Conservation (phyloP, 768 basidiomycete species). For the Psilocybe subaeruginosa region DNA sequence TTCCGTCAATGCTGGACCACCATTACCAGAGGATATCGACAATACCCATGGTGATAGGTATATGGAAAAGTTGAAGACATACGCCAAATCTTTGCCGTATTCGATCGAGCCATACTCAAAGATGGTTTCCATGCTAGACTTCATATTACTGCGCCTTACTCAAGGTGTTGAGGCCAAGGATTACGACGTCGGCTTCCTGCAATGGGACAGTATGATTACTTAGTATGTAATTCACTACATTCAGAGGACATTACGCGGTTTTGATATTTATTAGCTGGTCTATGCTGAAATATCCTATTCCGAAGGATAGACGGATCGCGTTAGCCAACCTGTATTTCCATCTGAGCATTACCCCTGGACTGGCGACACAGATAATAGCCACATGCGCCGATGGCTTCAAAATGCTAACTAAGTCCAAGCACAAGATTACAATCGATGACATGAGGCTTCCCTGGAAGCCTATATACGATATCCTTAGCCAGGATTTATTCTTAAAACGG, state of each 20-base stretch:
- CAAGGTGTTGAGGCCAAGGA: constrained; percentile 82
- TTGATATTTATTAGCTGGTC: constrained; percentile 58
- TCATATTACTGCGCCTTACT: constrained; percentile 65
- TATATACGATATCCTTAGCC: constrained; percentile 68
- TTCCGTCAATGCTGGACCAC: constrained; percentile 11
- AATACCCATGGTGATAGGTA: constrained; percentile 43
- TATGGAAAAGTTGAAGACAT: constrained; percentile 61
- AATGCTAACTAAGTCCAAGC: constrained; percentile 64
- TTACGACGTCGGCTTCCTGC: constrained; percentile 77
- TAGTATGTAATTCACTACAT: constrained; percentile 50
- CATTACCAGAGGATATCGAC: constrained; percentile 30
- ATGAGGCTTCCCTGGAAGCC: constrained; percentile 84
- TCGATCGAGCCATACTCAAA: constrained; percentile 74
- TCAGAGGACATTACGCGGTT: constrained; percentile 6
- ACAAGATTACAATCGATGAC: constrained; percentile 76
- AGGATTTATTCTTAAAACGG: constrained; percentile 77
- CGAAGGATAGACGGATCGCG: constrained; percentile 72
- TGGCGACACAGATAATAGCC: constrained; percentile 70
- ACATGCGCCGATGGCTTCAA: constrained; percentile 67
- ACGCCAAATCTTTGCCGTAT: constrained; percentile 74
- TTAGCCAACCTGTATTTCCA: constrained; percentile 82
- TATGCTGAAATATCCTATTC: constrained; percentile 86
- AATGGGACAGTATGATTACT: constrained; percentile 79
- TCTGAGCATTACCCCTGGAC: constrained; percentile 73
- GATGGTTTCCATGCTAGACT: constrained; percentile 78